Percentiles rank a stretch among this genome's conserved stretches.
phyloP scores from a whole-genome alignment of 192 early-diverging fungal species.

The Gamsiella multidivaricata region DNA sequence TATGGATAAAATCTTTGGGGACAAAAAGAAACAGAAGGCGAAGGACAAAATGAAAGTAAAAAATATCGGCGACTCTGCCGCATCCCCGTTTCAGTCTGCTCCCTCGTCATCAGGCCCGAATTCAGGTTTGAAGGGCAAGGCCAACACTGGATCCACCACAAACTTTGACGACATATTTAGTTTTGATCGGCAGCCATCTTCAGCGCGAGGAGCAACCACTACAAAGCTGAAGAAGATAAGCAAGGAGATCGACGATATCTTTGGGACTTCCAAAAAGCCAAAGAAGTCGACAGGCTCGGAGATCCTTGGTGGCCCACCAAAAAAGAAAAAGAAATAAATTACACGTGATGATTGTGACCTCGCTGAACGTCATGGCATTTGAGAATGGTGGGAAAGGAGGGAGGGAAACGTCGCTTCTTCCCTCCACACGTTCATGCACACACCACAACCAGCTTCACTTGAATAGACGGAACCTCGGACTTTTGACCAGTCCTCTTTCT shows the following conservation, averaged over 20 bases:
- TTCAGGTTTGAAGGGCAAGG: background rate
- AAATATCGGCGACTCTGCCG: background rate
- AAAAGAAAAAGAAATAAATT: constrained; percentile 29
- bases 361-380: too few species aligned
- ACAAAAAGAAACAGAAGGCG: constrained; percentile 8
- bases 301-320: constrained; percentile 32
- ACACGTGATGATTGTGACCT: constrained; percentile 1
- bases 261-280: constrained; percentile 12
- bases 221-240: constrained; percentile 9
- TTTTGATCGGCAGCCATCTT: constrained; percentile 1
- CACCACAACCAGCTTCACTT: too few species aligned
- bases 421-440: background rate
- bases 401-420: too few species aligned
- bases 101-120: background rate
- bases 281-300: constrained; percentile 22
- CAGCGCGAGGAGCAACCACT: background rate
- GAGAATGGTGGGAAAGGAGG: too few species aligned
- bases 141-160: constrained; percentile 7
- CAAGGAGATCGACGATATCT: constrained; percentile 44
- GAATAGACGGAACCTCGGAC: too few species aligned
- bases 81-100: background rate
- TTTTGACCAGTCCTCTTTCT: too few species aligned
- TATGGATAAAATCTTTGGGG: constrained; percentile 21
- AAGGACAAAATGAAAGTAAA: constrained; percentile 13
- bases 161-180: constrained; percentile 40